Percentiles rank a stretch among this genome's conserved stretches.
phyloP scores from a whole-genome alignment of 163 green algal species.

The Chlorella variabilis region DNA sequence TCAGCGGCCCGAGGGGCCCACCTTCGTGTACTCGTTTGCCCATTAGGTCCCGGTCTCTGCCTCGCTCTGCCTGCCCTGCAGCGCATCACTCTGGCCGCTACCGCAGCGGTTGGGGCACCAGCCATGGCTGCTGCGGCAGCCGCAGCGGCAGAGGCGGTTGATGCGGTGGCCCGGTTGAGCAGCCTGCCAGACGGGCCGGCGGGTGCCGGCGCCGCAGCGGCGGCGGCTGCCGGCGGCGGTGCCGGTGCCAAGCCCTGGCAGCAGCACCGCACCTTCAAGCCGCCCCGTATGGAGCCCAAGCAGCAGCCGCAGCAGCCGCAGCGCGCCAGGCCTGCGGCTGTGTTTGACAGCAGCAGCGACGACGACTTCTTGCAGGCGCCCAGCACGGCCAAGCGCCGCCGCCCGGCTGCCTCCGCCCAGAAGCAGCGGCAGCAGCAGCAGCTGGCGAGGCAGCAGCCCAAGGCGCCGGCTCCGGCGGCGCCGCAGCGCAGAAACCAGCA shows the following conservation, averaged over 20 bases:
- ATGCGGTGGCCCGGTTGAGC: constrained; percentile 2
- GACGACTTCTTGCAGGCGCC: constrained; percentile 3
- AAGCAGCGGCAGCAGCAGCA: constrained; percentile 1
- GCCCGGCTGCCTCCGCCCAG: not conserved
- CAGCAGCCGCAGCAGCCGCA: not conserved
- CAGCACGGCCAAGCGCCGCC: not conserved
- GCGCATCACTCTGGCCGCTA: constrained; percentile 12
- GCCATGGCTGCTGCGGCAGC: not conserved
- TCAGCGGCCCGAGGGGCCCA: too few relatives aligned
- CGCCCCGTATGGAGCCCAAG: constrained; percentile 23
- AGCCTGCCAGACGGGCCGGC: constrained; percentile 1
- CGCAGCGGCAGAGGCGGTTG: not conserved
- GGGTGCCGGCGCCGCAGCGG: too few relatives aligned
- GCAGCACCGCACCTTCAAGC: constrained; percentile 6
- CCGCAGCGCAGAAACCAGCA: not conserved
- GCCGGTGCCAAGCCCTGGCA: constrained; percentile 1
- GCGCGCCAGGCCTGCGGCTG: not conserved
- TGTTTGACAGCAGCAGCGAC: constrained; percentile 9
- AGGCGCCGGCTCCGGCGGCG: not conserved
- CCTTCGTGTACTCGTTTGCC: too few relatives aligned
- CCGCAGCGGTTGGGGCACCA: not conserved
- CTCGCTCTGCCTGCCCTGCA: not conserved
- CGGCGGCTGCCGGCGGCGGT: not conserved
- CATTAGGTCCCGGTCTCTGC: too few relatives aligned
- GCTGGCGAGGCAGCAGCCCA: not conserved